Evolutionary conservation across 805 yeast species (phyloP).

Genomic region (Ogataea methanolica): DNA sequence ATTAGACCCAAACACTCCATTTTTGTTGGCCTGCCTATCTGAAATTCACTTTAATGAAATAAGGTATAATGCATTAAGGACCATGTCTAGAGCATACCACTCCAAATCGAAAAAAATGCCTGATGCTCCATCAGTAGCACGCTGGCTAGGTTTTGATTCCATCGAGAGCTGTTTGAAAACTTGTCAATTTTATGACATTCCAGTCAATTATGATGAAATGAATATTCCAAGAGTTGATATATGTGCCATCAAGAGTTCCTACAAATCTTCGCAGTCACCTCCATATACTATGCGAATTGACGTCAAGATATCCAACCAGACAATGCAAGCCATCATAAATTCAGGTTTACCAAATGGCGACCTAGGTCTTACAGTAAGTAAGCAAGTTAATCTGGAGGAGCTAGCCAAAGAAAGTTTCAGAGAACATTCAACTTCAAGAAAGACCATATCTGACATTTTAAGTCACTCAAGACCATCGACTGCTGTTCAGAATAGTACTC

Average conservation of each 20-base stretch:
- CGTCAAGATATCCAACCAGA: conserved; percentile 27
- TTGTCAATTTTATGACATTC: conserved; percentile 61
- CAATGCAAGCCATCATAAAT: conserved; percentile 35
- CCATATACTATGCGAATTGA: conserved; percentile 42
- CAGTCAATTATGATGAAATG: conserved; percentile 31
- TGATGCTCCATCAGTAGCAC: conserved; percentile 36
- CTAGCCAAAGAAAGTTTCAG: conserved; percentile 20
- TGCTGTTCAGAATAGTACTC: neutral
- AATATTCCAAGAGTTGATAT: conserved; percentile 34
- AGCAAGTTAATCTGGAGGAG: conserved; percentile 9
- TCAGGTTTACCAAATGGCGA: conserved; percentile 27
- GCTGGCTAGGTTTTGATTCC: conserved; percentile 65
- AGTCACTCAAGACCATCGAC: neutral
- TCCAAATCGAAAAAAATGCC: conserved; percentile 65
- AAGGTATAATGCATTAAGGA: conserved; percentile 65
- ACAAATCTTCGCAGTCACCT: conserved; percentile 35
- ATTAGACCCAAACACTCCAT: conserved; percentile 50
- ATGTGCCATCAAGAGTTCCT: conserved; percentile 33
- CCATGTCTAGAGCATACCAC: conserved; percentile 64
- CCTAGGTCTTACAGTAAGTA: conserved; percentile 10
- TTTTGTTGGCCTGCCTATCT: conserved; percentile 64
- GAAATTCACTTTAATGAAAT: conserved; percentile 80
- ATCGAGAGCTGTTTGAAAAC: conserved; percentile 48
- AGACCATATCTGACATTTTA: conserved; percentile 5
- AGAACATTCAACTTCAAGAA: conserved; percentile 12